Percentiles rank a stretch among this genome's conserved stretches.
Conservation (phyloP, 2,329 filamentous ascomycete species). For the Microdochium paspali region DNA sequence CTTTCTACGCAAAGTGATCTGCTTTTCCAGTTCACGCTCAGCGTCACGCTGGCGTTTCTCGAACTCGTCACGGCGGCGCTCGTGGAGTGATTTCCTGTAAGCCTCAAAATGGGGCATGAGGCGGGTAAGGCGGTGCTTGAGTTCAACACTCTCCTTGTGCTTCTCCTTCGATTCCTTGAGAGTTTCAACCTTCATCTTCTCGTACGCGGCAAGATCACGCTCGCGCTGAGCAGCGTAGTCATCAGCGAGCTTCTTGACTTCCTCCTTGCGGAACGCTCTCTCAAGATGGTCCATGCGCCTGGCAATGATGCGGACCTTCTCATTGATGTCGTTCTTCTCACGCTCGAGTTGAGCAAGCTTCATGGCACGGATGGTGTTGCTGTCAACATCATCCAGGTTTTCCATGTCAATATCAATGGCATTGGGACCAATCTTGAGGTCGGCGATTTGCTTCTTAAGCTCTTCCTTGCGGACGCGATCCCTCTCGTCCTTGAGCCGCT, state of each 20-base stretch:
- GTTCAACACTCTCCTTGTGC: constrained; percentile 83
- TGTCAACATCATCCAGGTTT: constrained; percentile 79
- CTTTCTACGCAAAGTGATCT: constrained; percentile 80
- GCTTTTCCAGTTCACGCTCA: constrained; percentile 85
- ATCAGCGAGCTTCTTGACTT: constrained; percentile 78
- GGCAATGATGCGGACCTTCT: constrained; percentile 81
- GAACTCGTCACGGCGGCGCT: constrained; percentile 88
- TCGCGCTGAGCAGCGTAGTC: constrained; percentile 82
- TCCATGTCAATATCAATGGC: constrained; percentile 65
- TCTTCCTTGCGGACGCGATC: constrained; percentile 88
- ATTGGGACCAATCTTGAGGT: constrained; percentile 84
- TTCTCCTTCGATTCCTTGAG: constrained; percentile 74
- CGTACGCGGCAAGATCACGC: constrained; percentile 69
- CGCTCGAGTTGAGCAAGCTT: constrained; percentile 94
- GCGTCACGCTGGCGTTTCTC: constrained; percentile 88
- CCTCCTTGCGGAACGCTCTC: constrained; percentile 92
- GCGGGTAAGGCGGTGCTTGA: constrained; percentile 85
- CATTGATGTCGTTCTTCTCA: constrained; percentile 93
- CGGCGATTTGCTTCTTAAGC: constrained; percentile 83
- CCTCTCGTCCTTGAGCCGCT: constrained; percentile 76
- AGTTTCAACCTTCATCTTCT: constrained; percentile 67
- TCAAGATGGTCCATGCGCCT: constrained; percentile 97
- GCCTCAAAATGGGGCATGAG: constrained; percentile 76
- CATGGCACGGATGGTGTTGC: constrained; percentile 81
- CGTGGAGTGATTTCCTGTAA: constrained; percentile 74